A percentile compares a stretch with the other conserved stretches of the same genome.
Conservation (phyloP, 2,329 filamentous ascomycete genomes). For the Sporothrix inflata region DNA sequence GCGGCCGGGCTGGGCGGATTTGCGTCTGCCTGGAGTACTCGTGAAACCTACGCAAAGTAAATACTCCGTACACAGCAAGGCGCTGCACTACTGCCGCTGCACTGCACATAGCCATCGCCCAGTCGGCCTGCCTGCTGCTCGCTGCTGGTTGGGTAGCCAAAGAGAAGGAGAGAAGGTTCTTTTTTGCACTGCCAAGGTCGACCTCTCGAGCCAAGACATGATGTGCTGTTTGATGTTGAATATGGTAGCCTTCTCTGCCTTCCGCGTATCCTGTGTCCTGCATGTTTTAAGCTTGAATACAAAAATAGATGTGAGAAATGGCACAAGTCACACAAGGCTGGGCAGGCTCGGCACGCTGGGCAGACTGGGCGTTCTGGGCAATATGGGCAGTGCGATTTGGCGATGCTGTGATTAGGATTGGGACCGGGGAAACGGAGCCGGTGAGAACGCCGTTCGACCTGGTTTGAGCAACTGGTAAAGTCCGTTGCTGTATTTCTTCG, state of each 20-base stretch:
- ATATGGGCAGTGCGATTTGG: too few relatives aligned
- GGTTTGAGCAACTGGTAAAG: too few relatives aligned
- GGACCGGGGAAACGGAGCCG: too few relatives aligned
- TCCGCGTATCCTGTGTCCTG: not conserved
- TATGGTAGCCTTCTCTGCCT: not conserved
- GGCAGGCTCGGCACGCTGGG: not conserved
- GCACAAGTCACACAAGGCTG: not conserved
- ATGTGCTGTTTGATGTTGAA: not conserved
- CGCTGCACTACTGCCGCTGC: not conserved
- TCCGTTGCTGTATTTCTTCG: too few relatives aligned
- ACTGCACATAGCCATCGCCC: not conserved
- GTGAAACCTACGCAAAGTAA: not conserved
- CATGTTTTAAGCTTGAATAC: not conserved
- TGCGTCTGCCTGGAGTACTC: conserved; percentile 6
- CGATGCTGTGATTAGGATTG: too few relatives aligned
- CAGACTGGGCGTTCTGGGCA: too few relatives aligned
- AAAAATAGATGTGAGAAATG: not conserved
- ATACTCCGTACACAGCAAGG: not conserved
- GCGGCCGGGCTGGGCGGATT: not conserved
- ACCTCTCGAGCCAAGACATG: not conserved
- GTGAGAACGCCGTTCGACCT: too few relatives aligned
- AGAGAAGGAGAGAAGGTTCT: not conserved
- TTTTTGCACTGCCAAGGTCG: not conserved
- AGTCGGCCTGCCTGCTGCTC: not conserved
- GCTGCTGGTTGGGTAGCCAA: not conserved